Conservation (phyloP, 192 early-diverging fungal genomes). For the Rhizophagus sp. region DNA sequence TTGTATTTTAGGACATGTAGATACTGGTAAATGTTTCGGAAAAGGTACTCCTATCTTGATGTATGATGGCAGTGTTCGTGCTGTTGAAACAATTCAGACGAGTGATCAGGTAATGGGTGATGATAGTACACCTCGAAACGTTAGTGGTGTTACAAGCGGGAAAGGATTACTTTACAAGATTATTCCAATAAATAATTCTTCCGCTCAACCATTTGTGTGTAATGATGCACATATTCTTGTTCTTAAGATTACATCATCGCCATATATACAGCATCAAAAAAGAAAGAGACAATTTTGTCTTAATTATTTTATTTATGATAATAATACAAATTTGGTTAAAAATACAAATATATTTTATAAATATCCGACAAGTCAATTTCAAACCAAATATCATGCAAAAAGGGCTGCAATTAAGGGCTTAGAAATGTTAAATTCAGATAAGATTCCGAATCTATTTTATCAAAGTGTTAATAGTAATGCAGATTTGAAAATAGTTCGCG, state of each 20-base stretch:
- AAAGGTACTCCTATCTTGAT: slow-evolving; percentile 49
- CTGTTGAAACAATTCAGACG: slow-evolving; percentile 45
- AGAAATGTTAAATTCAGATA: background rate
- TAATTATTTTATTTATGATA: background rate
- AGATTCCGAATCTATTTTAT: background rate
- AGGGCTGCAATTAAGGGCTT: background rate
- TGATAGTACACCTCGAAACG: slow-evolving; percentile 47
- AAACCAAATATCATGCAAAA: background rate
- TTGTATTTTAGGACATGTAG: slow-evolving; percentile 98
- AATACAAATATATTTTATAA: background rate
- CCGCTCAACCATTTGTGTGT: slow-evolving; percentile 50
- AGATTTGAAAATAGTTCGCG: background rate
- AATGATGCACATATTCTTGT: slow-evolving; percentile 56
- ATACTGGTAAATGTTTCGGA: slow-evolving; percentile 61
- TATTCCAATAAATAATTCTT: slow-evolving; percentile 26
- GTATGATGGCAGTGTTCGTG: slow-evolving; percentile 43
- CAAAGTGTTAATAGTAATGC: background rate
- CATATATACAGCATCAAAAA: background rate
- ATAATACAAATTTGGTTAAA: background rate
- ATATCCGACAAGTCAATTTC: background rate
- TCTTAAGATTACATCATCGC: slow-evolving; percentile 30
- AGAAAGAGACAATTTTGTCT: background rate
- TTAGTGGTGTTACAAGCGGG: slow-evolving; percentile 45
- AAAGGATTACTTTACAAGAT: slow-evolving; percentile 51
- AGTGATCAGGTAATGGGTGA: slow-evolving; percentile 53